Evolutionary conservation across 2,329 filamentous ascomycete genomes (phyloP), one percentile per base, ranked within the genome.

Genomic region (Colletotrichum sublineola): DNA sequence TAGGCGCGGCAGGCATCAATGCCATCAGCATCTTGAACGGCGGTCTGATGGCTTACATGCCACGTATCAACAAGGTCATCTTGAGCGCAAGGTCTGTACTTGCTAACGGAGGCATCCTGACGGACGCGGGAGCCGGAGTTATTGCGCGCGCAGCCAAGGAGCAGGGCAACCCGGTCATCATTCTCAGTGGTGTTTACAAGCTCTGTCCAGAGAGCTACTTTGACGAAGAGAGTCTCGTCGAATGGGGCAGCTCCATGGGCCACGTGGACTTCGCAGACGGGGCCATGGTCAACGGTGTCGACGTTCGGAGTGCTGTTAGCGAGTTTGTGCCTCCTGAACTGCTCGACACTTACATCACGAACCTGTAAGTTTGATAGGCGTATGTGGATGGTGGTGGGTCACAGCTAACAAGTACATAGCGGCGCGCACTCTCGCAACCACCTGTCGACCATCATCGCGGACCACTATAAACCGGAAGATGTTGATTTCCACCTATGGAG

Each of bases 51-150:
- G 95, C 95, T 1, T 93, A 98, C 78, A 98, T 99, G 94, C 93
- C 95, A 11, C 91, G 93, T 73, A 94, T 98, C 77, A 97, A 96
- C 86, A 98, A 98, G 84, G 96, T 99, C 73, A 93, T 99, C 61
- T 86, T 99, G 8, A 92, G 93, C 15, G 96, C 96, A 7, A 93
- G 95, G 78, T 92, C 93, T 4, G 94, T 99, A 38, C 90, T 97
- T 57, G 94, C 94, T 62, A 96, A 97, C 77, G 96, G 96, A 63
- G 93, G 93, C 8, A 89, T 97, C 36, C 88, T 98, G 38, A 93
- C 94, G 24, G 92, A 95, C 52, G 91, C 93, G 6, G 96, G 96
- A n/a, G 93, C 94, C 12, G 91, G 90, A 29, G 90, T 93, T 52
- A 93, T 98, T 75, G 94, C 95, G 5, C 91, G 92, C 74, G 95